A percentile compares a stretch with the other conserved stretches of the same genome.
Conservation (phyloP, 1,284 basidiomycete species). For the Exsudoporus floridanus region DNA sequence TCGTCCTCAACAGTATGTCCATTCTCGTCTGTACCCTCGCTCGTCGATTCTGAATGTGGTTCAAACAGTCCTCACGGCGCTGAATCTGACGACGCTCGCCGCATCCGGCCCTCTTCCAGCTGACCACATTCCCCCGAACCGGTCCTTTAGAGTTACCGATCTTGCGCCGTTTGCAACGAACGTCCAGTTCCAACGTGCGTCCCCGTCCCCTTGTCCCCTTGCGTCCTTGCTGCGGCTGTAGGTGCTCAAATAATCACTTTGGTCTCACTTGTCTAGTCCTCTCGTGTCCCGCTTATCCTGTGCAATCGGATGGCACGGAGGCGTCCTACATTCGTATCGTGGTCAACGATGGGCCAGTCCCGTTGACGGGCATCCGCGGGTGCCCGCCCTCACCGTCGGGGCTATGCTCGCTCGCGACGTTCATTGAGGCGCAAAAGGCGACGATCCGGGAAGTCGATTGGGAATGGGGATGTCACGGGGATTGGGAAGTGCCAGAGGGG, state of each 20-base stretch:
- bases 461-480: conserved; percentile 71
- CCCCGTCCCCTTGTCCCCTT: not conserved
- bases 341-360: conserved; percentile 87
- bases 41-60: not conserved
- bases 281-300: conserved; percentile 21
- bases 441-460: conserved; percentile 72
- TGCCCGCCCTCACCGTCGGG: conserved; percentile 72
- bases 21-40: not conserved
- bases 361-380: conserved; percentile 72
- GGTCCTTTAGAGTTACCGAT: conserved; percentile 34
- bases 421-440: conserved; percentile 70
- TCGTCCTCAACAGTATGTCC: conserved; percentile 70
- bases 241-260: not conserved
- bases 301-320: conserved; percentile 43
- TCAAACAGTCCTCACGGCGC: conserved; percentile 47
- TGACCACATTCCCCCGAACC: conserved; percentile 52
- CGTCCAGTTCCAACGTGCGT: conserved; percentile 36
- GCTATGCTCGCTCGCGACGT: conserved; percentile 75
- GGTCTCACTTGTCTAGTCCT: conserved; percentile 19
- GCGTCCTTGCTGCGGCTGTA: not conserved
- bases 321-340: conserved; percentile 70
- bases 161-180: conserved; percentile 35
- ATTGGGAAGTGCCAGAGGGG: conserved; percentile 64
- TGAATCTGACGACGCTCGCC: conserved; percentile 59
- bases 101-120: conserved; percentile 51